These are phyloP conservation scores for Wickerhamiella spandovensis DNA, from an alignment of 805 yeast species.

Conservation along the genomic window DNA sequence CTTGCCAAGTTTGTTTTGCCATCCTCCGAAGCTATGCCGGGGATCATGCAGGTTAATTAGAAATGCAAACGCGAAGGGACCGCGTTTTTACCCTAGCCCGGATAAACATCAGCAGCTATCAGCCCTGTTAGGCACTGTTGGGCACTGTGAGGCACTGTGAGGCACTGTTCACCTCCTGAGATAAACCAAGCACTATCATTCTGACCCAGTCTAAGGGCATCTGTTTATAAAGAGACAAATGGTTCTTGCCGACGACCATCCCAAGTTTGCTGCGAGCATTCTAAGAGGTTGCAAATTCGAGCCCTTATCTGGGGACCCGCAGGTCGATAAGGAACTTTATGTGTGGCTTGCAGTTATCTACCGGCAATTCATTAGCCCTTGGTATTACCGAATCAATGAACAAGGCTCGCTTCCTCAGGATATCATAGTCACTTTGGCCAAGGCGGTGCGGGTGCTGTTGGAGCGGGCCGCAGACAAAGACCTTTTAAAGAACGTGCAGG, in stretches of 20 bases:
- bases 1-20: background rate
- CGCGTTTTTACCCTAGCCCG: background rate
- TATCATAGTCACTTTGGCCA: background rate
- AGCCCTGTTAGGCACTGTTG: no score
- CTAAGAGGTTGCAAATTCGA: background rate
- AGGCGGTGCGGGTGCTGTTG: background rate
- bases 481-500: background rate
- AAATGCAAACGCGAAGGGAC: background rate
- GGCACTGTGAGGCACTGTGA: no score
- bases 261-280: background rate
- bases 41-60: background rate
- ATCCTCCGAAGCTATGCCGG: background rate
- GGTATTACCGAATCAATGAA: slow-evolving; percentile 4
- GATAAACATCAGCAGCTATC: background rate
- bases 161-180: no score
- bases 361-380: slow-evolving; percentile 5
- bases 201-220: no score
- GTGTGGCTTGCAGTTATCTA: slow-evolving; percentile 5
- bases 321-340: slow-evolving; percentile 4
- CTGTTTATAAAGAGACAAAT: background rate
- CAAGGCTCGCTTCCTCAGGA: slow-evolving; percentile 7
- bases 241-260: background rate
- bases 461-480: background rate
- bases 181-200: no score
- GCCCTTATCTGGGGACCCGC: background rate